Evolutionary conservation across 2,329 filamentous ascomycete species (phyloP).

Genomic region (Calonectria hawksworthii): DNA sequence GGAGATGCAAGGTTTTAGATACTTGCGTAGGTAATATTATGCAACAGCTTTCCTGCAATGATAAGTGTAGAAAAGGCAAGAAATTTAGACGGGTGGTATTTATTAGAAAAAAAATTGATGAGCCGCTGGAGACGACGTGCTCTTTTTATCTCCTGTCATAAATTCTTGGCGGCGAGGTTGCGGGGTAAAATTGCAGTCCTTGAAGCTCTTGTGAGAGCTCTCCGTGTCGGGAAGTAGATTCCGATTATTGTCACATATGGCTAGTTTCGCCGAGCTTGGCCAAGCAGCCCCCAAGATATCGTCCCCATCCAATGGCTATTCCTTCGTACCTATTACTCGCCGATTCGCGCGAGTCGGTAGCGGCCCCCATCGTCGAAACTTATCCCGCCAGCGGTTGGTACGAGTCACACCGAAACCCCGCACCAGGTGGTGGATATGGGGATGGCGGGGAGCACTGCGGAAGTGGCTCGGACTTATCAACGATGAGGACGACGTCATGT

Average conservation of each 20-base stretch:
- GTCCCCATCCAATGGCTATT: not conserved
- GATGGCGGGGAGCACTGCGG: not conserved
- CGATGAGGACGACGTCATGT: not conserved
- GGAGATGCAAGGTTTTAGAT: not conserved
- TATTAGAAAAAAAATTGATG: not conserved
- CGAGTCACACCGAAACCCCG: not conserved
- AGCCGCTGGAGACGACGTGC: not conserved
- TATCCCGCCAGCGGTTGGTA: not conserved
- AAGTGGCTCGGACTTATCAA: not conserved
- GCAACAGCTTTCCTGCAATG: not conserved
- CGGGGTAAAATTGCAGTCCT: conserved; percentile 13
- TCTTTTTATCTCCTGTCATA: conserved; percentile 15
- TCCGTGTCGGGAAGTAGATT: not conserved
- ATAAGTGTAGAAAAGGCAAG: not conserved
- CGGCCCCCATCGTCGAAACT: not conserved
- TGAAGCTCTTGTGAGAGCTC: not conserved
- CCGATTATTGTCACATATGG: conserved; percentile 8
- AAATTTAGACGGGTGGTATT: not conserved
- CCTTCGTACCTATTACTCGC: not conserved
- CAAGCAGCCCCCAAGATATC: not conserved
- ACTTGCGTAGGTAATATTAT: not conserved
- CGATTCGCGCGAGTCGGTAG: not conserved
- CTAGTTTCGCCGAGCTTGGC: conserved; percentile 15
- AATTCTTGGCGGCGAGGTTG: not conserved
- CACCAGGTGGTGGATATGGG: not conserved